Percentiles rank a stretch among this genome's conserved stretches.
Evolutionary conservation across 371 early-diverging fungal species (phyloP).

Genomic region (Homolaphlyctis polyrhiza): DNA sequence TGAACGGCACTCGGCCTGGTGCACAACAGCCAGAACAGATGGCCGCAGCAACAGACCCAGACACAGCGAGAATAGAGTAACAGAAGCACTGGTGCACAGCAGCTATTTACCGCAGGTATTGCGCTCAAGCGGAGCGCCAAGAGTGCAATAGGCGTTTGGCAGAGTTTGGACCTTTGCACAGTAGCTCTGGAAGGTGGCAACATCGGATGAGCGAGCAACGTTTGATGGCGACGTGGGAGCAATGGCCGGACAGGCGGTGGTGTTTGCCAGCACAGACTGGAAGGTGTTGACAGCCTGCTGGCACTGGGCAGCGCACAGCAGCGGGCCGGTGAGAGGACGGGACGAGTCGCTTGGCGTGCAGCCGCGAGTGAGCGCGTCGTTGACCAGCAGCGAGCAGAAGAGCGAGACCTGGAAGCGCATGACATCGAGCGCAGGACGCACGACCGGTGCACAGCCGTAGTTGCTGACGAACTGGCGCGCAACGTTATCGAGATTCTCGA

Average conservation of each 20-base stretch:
- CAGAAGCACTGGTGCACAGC: not conserved
- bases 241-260: not conserved
- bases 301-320: not conserved
- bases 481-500: not conserved
- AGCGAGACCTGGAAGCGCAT: conserved; percentile 1
- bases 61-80: not conserved
- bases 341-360: not conserved
- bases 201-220: not conserved
- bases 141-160: not conserved
- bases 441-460: not conserved
- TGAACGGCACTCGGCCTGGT: no score
- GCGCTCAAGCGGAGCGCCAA: not conserved
- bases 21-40: no score
- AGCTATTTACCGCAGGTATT: not conserved
- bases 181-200: not conserved
- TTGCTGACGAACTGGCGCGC: not conserved
- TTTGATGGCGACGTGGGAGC: not conserved
- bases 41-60: not conserved
- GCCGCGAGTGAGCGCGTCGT: not conserved
- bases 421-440: not conserved
- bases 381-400: not conserved
- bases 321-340: not conserved
- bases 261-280: not conserved
- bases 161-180: not conserved
- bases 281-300: not conserved